Base-by-base conservation (phyloP, 2,329 filamentous ascomycete genomes). In the Rutstroemia sp. region DNA sequence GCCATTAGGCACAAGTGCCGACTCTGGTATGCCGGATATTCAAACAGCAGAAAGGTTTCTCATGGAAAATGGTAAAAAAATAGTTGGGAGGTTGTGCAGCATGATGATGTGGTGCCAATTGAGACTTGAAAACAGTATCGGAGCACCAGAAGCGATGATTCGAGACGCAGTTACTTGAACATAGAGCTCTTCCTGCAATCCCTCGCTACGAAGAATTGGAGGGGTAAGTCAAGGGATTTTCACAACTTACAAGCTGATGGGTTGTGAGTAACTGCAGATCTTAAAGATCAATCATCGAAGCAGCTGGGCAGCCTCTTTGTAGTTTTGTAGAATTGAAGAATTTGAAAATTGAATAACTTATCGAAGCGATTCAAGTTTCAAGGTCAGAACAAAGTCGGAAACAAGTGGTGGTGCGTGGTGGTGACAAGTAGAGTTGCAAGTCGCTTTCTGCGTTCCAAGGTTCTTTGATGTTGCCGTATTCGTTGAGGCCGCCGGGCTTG, bases 271-370 rank as follows among this genome's bases (percentile, higher is more conserved):
- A 30, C 14, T 16, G 38, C 10, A 7, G n/a, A 21, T 21, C 12
- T 48, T 50, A 51, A 47, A 58, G 56, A 48, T 53, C 60, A 58
- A 63, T 55, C 64, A 66, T 66, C 47, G 60, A 61, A 60, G 61
- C 56, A 5, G 52, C 21, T 48, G 30, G 9, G 30, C 30, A 34
- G 30, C 7, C 25, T 27, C 7, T 27, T 27, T 34, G 12, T 3
- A 34, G 9, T 34, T 34, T 34, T 34, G 30, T 4, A 34, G 10
- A 34, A 34, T 34, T 34, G 30, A 9, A 34, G 30, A 34, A 30
- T 9, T 34, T n/a, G 45, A 12, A n/a, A 4, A 42, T 19, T 12
- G 30, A 34, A 34, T 8, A 27, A 27, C 6, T 27, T 6, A 12
- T 12, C 30, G 30, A 34, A 34, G 10, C 30, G 9, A 14, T 42